Evolutionary conservation across 2,329 filamentous ascomycete species (phyloP).

Genomic region (Calonectria naviculata): DNA sequence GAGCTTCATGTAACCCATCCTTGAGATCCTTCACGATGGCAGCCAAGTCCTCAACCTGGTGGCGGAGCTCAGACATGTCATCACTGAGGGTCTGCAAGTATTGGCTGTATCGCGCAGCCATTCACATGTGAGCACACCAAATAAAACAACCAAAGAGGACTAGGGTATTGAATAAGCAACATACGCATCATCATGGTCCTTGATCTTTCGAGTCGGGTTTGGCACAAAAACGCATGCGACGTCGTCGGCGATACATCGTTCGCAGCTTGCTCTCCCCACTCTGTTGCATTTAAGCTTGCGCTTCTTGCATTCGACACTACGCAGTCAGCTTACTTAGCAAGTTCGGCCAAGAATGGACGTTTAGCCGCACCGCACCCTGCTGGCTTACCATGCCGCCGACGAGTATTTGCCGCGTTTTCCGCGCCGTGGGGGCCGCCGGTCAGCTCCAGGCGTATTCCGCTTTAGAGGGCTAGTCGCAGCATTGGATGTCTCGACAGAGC

Average conservation of each 20-base stretch:
- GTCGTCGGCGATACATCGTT: conserved; percentile 43
- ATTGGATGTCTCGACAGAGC: not conserved
- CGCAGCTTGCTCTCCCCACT: conserved; percentile 36
- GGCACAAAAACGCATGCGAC: conserved; percentile 40
- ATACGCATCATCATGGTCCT: conserved; percentile 37
- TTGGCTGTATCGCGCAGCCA: conserved; percentile 9
- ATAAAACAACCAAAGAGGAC: not conserved
- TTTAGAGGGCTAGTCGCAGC: not conserved
- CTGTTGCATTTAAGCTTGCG: conserved; percentile 54
- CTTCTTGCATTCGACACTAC: conserved; percentile 52
- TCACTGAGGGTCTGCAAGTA: conserved; percentile 37
- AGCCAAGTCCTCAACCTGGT: conserved; percentile 43
- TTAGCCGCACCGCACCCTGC: not conserved
- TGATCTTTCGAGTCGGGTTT: conserved; percentile 29
- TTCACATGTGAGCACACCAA: not conserved
- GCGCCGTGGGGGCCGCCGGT: not conserved
- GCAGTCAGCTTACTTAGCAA: not conserved
- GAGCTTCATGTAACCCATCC: conserved; percentile 20
- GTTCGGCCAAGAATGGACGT: not conserved
- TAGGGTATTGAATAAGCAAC: not conserved
- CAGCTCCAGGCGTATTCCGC: not conserved
- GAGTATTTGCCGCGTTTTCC: not conserved
- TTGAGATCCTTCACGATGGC: conserved; percentile 41
- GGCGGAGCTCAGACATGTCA: conserved; percentile 43
- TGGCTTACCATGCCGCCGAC: not conserved